Percentiles rank a stretch among this genome's conserved stretches.
These are phyloP conservation scores for Linaria vulgaris DNA, from an alignment of 257 asterid species.

Conservation along the genomic window DNA sequence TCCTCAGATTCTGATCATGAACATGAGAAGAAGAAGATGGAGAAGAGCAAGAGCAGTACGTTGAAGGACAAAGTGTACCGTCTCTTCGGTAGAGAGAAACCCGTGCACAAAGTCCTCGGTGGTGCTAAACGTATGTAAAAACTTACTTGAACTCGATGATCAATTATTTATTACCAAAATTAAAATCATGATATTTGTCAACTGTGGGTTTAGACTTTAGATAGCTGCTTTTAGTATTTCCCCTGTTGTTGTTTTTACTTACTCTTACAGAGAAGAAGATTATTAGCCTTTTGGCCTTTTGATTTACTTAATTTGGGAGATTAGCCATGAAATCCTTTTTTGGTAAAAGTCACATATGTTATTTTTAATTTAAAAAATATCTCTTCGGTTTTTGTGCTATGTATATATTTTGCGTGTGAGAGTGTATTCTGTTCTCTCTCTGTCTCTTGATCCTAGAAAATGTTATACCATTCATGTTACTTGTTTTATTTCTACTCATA, in stretches of 20 bases:
- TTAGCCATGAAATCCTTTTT: conserved; percentile 21
- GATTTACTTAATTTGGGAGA: not conserved
- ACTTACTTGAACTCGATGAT: no score
- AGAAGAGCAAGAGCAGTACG: conserved; percentile 39
- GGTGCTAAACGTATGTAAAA: conserved; percentile 84
- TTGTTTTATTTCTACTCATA: no score
- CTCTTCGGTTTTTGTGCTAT: not conserved
- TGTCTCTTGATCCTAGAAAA: no score
- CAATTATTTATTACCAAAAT: no score
- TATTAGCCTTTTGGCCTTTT: not conserved
- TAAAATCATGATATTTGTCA: no score
- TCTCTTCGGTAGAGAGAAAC: conserved; percentile 74
- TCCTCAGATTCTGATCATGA: conserved; percentile 62
- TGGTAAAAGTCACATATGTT: not conserved
- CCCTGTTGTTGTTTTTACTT: no score
- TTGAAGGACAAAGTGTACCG: conserved; percentile 52
- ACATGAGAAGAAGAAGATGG: conserved; percentile 49
- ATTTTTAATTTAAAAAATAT: not conserved
- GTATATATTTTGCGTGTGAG: not conserved
- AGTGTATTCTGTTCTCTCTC: no score
- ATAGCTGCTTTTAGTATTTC: no score
- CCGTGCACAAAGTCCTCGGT: conserved; percentile 72
- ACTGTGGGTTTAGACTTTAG: no score
- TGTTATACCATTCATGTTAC: no score
- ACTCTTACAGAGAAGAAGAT: no score